Base-by-base conservation (phyloP, 2,329 filamentous ascomycete genomes). In the Aspergillus fischeri region DNA sequence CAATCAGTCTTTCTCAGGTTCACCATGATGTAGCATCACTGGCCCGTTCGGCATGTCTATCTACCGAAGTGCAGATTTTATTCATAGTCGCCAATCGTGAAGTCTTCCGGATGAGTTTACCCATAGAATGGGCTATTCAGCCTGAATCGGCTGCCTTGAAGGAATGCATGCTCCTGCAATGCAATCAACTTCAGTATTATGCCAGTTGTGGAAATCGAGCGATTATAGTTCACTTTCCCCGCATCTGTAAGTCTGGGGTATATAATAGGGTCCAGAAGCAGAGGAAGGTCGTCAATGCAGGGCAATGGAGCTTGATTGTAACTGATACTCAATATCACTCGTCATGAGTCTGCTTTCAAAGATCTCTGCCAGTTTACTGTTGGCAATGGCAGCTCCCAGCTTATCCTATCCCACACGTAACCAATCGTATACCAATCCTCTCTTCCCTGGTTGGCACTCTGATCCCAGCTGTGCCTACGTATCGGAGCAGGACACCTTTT, bases 401-500 rank as follows among this genome's bases (percentile, higher is more conserved):
- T 45, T 45, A 10, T 21, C n/a, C 42, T 14, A 45, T 24, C 42
- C 42, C 42, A 24, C n/a, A 2, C 8, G 8, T 24, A 10, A 4
- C 14, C 42, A 45, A 21, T 24, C 42, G 21, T 63, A 63, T 49
- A 52, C 28, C 42, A 81, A 81, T 61, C 78, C 78, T 1, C 75
- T 80, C 27, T 61, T 81, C 1, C 75, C 78, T 1, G 78, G 78
- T 7, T 81, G 75, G 57, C 73, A 79, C 56, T 75, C 78, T 0
- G 78, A 81, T 60, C 78, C 78, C 0, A 77, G 71, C 52, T 80
- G 78, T 54, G 72, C 77, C 17, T 74, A 74, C 45, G 77, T 80
- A 3, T 3, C 59, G 7, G 60, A 62, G 24, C 62, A 70, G 20
- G 61, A 73, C 17, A 78, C 76, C 0, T 77, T 76, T 59, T 80